Base-by-base conservation (phyloP, 2,329 filamentous ascomycete genomes). In the Metarhizium robertsii region DNA sequence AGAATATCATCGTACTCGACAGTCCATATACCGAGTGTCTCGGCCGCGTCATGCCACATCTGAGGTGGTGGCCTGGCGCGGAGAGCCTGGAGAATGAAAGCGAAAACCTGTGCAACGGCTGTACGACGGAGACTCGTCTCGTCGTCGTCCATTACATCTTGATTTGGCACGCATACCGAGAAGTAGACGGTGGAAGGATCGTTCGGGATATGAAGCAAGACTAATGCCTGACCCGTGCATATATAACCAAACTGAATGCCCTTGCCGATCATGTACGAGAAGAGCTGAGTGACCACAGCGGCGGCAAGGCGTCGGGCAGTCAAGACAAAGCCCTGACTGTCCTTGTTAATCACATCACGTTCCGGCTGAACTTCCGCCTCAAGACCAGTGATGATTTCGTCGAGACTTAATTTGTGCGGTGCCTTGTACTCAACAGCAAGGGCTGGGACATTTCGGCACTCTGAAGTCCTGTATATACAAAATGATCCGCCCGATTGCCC, bases 261-360 rank as follows among this genome's bases (percentile, higher is more conserved):
- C 48, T 69, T 71, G 36, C 64, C 61, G 3, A 73, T 59, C 63
- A 73, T 73, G 50, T 71, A 71, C 4, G 68, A 72, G 60, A 73
- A 75, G 6, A 75, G 65, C 56, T 73, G 65, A 3, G 67, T 73
- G 7, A 75, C 55, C 25, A 71, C 67, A 30, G 70, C 70, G 18
- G 69, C 63, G 45, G 61, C 55, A 36, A 74, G 69, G n/a, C 43
- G 13, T 56, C 52, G 68, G 0, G 67, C 61, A 8, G 57, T 50
- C n/a, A 71, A 71, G 11, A n/a, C 50, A 40, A 66, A 69, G 43
- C 55, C 64, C 6, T 69, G 48, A 13, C 65, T 65, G 4, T 69
- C 60, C 53, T 67, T 48, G 57, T 71, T 64, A 55, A 74, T 67
- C 18, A 68, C 56, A 30, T 68, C 62, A 6, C 60, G 60, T 36